Evolutionary conservation across 2,329 filamentous ascomycete species (phyloP).

Genomic region (Fusarium sterilihyphosum): DNA sequence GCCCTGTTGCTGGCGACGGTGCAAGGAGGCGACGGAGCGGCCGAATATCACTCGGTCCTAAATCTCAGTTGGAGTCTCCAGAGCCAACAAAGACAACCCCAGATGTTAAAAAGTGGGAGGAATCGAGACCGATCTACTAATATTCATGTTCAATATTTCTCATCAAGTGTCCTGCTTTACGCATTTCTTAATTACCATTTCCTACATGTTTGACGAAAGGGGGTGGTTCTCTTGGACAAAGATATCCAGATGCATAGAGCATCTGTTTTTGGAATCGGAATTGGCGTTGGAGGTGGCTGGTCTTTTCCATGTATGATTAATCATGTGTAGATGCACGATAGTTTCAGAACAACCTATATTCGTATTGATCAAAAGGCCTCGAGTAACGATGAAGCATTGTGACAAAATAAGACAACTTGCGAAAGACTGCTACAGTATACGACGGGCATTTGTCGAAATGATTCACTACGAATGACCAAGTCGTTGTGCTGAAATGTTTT

Average conservation of each 20-base stretch:
- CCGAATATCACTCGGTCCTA: constrained; percentile 58
- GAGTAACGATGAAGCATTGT: background rate
- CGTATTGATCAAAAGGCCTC: background rate
- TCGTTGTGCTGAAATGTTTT: constrained; percentile 23
- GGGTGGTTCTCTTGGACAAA: constrained; percentile 18
- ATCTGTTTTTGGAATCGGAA: constrained; percentile 18
- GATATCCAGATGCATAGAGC: constrained; percentile 22
- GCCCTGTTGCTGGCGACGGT: constrained; percentile 60
- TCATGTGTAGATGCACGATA: constrained; percentile 15
- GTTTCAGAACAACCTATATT: constrained; percentile 1
- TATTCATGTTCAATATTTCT: constrained; percentile 5
- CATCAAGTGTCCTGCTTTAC: background rate
- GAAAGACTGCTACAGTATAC: background rate
- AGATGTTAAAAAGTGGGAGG: constrained; percentile 54
- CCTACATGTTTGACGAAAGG: constrained; percentile 18
- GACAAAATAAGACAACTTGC: background rate
- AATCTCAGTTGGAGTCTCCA: constrained; percentile 49
- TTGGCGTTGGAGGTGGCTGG: constrained; percentile 36
- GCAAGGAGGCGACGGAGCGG: constrained; percentile 61
- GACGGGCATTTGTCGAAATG: background rate
- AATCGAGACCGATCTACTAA: constrained; percentile 55
- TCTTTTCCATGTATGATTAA: constrained; percentile 28
- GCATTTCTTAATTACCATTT: constrained; percentile 24
- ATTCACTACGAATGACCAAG: background rate
- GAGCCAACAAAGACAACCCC: constrained; percentile 36